These are phyloP conservation scores for Simmondsia chinensis DNA, from an alignment of 148 eudicot genomes.

Conservation along the genomic window DNA sequence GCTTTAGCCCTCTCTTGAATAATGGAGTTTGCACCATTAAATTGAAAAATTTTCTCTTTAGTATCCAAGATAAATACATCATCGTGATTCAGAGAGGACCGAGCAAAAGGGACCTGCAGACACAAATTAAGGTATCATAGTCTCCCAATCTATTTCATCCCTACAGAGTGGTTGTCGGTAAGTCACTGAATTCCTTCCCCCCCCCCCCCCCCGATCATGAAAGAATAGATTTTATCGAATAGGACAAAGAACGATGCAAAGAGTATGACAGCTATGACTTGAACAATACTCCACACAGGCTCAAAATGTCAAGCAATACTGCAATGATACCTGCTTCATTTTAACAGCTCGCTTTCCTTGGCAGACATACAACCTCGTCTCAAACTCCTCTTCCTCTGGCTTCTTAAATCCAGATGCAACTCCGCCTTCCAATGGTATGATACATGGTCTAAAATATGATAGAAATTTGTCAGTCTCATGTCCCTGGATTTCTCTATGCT, in stretches of 20 bases:
- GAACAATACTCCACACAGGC: neutral
- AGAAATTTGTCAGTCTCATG: conserved; percentile 91
- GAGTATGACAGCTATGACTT: neutral
- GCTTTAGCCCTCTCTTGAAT: conserved; percentile 99
- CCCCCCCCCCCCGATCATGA: too few species aligned
- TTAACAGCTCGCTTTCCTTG: conserved; percentile 87
- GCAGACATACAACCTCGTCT: conserved; percentile 76
- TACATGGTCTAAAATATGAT: conserved; percentile 94
- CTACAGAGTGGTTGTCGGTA: neutral
- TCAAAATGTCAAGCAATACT: neutral
- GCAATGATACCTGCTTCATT: conserved; percentile 68
- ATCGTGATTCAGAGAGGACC: conserved; percentile 92
- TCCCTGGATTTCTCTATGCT: conserved; percentile 91
- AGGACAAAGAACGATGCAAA: too few species aligned
- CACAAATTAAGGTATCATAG: conserved; percentile 4
- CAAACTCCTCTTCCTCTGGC: conserved; percentile 90
- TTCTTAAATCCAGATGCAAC: conserved; percentile 92
- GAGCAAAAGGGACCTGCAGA: conserved; percentile 92
- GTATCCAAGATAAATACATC: conserved; percentile 95
- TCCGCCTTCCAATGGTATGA: conserved; percentile 93
- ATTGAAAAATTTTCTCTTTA: conserved; percentile 89
- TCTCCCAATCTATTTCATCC: neutral
- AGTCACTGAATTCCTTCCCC: too few species aligned
- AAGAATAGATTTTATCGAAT: too few species aligned
- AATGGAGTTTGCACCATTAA: conserved; percentile 97